Evolutionary conservation across 306 rosid species (phyloP).

Genomic region (Castanea crenata): DNA sequence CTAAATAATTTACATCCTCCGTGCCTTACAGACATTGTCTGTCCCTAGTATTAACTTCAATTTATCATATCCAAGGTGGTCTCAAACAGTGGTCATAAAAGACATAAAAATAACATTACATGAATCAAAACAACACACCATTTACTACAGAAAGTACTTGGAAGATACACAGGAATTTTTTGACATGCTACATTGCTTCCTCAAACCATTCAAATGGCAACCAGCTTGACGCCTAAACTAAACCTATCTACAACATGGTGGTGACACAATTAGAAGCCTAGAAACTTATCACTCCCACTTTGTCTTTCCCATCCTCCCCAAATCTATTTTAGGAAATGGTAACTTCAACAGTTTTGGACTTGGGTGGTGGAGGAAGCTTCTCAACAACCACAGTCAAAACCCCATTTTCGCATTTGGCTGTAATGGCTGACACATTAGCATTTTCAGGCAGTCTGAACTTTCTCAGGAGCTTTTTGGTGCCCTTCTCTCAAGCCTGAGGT

Average conservation of each 20-base stretch:
- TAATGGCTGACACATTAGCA: slow-evolving; percentile 45
- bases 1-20: too few relatives aligned
- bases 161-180: too few relatives aligned
- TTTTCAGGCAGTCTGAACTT: slow-evolving; percentile 56
- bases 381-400: slow-evolving; percentile 54
- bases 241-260: neutral
- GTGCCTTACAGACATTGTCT: too few relatives aligned
- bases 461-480: slow-evolving; percentile 40
- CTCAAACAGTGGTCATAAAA: too few relatives aligned
- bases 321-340: slow-evolving; percentile 32
- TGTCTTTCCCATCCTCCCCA: neutral
- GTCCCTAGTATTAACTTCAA: too few relatives aligned
- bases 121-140: neutral
- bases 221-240: neutral
- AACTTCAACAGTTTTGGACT: slow-evolving; percentile 54
- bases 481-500: slow-evolving; percentile 54
- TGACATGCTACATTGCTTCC: neutral
- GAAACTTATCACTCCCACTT: neutral
- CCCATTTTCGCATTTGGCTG: slow-evolving; percentile 67
- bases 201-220: neutral
- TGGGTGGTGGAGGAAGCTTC: slow-evolving; percentile 61
- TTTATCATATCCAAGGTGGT: too few relatives aligned
- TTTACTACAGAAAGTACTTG: neutral
- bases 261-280: neutral
- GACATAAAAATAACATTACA: neutral